phyloP scores from a whole-genome alignment of 345 rosid genomes.

The Gossypium turneri region DNA sequence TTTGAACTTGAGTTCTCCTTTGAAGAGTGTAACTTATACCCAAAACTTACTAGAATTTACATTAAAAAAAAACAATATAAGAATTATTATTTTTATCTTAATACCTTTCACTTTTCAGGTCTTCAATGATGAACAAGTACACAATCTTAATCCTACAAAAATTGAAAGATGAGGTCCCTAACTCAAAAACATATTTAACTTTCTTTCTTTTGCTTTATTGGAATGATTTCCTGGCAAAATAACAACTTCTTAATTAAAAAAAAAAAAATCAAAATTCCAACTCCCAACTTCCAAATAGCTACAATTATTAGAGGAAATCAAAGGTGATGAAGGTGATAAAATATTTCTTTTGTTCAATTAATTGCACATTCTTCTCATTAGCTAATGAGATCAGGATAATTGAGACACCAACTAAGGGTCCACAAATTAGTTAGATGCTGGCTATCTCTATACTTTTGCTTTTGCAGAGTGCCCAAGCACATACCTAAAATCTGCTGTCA shows the following conservation, averaged over 20 bases:
- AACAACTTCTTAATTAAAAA: not conserved
- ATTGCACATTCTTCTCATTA: not conserved
- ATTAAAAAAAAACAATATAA: not conserved
- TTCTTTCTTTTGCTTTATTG: not conserved
- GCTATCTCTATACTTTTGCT: not conserved
- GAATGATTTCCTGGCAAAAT: not conserved
- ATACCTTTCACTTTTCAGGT: not conserved
- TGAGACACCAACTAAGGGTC: not conserved
- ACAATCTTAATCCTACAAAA: not conserved
- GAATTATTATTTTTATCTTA: not conserved
- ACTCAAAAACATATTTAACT: not conserved
- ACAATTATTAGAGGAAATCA: too few relatives aligned
- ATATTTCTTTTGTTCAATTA: not conserved
- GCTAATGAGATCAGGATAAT: not conserved
- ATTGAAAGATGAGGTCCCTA: not conserved
- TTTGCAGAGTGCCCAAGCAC: not conserved
- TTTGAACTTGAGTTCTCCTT: too few relatives aligned
- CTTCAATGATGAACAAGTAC: not conserved
- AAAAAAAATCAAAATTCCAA: not conserved
- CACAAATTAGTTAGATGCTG: not conserved
- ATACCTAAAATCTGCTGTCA: constrained; percentile 29
- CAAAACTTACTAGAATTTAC: too few relatives aligned
- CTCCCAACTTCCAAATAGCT: too few relatives aligned
- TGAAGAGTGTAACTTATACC: too few relatives aligned
- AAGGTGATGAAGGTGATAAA: too few relatives aligned